Base-by-base conservation (phyloP, 2,329 filamentous ascomycete species). In the Colletotrichum tanaceti region DNA sequence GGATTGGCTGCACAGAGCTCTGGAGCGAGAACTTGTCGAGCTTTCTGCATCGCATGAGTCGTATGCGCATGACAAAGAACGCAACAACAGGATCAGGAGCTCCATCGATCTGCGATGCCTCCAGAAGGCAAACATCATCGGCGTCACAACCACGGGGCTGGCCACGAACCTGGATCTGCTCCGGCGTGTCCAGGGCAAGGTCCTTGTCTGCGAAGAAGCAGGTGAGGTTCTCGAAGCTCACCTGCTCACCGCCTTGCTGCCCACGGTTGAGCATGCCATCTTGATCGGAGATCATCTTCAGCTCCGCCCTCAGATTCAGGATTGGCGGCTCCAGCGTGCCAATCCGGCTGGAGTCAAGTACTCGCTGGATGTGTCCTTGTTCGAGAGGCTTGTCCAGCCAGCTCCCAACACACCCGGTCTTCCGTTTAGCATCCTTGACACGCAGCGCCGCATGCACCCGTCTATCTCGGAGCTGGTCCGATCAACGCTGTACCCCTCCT, bases 171-270 rank as follows among this genome's bases (percentile, higher is more conserved):
- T 88, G 0, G 75, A 80, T 0, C 71, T 86, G 1, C 77, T 91
- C 0, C 80, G 82, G 9, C 80, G 81, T 9, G 68, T 90, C 1
- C 73, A 77, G 7, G 78, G 80, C 39, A 90, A 90, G 68, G 84
- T 91, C 0, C 75, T 92, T 18, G 74, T 92, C 1, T 90, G 87
- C 41, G 90, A 93, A 74, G 90, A 93, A 73, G 90, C 90, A 1
- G 90, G 86, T 0, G 90, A 93, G 70, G 87, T 92, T 0, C 79
- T 92, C 39, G 90, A 93, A 74, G 81, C 87, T 0, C 89, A 92
- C 67, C 79, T 87, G 3, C 74, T 92, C 1, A 87, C 87, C 0
- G 83, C 89, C 0, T 75, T 92, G 4, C 78, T 90, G 0, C 88
- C 89, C 0, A 83, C 83, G 0, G 75, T 90, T 0, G 83, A 91